Conservation (phyloP, 768 basidiomycete genomes). For the Phlebiopsis gigantea region DNA sequence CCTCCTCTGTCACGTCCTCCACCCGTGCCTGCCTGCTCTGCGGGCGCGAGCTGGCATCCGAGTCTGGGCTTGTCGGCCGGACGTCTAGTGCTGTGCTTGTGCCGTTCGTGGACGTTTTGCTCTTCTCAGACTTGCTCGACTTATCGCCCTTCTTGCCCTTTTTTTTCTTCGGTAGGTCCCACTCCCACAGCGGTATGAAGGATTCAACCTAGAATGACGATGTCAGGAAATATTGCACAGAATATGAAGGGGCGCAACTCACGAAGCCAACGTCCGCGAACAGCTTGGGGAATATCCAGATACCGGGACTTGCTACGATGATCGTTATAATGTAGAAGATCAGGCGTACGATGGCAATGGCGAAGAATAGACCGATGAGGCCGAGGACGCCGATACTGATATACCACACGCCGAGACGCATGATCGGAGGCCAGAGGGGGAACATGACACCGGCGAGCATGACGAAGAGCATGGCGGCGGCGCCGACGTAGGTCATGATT, state of each 20-base stretch:
- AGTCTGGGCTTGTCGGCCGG: slow-evolving; percentile 16
- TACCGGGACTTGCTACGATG: slow-evolving; percentile 80
- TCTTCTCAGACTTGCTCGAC: slow-evolving; percentile 36
- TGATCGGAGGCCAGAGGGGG: slow-evolving; percentile 92
- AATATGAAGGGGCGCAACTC: slow-evolving; percentile 33
- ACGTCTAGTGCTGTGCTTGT: slow-evolving; percentile 14
- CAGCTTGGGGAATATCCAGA: slow-evolving; percentile 98
- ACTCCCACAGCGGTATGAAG: slow-evolving; percentile 95
- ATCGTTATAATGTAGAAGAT: slow-evolving; percentile 94
- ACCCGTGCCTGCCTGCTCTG: slow-evolving; percentile 25
- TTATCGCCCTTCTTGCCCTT: slow-evolving; percentile 62
- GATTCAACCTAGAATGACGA: slow-evolving; percentile 74
- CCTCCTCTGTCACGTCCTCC: slow-evolving; percentile 27
- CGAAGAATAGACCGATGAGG: slow-evolving; percentile 87
- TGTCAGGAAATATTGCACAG: not conserved
- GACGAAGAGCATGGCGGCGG: slow-evolving; percentile 83
- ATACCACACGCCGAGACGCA: slow-evolving; percentile 96
- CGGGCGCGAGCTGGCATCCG: slow-evolving; percentile 28
- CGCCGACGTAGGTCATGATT: slow-evolving; percentile 89
- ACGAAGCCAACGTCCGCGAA: slow-evolving; percentile 99
- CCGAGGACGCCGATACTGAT: slow-evolving; percentile 84
- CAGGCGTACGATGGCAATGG: slow-evolving; percentile 80
- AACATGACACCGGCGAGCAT: slow-evolving; percentile 99
- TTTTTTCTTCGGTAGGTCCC: slow-evolving; percentile 78
- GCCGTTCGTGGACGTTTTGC: slow-evolving; percentile 24